Base-by-base conservation (phyloP, 441 rosid species). In the Breynia disticha region DNA sequence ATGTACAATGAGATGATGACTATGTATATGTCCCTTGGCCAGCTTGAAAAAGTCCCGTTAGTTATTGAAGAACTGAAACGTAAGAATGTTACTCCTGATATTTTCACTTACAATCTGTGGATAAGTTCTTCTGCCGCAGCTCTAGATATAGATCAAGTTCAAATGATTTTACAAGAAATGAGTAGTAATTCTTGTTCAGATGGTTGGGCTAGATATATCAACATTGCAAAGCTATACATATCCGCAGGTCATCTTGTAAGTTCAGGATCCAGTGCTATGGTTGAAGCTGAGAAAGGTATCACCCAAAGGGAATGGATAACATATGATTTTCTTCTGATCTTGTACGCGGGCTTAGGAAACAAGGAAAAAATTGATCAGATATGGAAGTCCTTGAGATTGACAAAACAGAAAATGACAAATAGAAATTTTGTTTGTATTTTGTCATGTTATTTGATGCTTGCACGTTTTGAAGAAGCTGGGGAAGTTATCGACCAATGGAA, bases 1-100 rank as follows among this genome's bases (percentile, higher is more conserved):
- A 68, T 69, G 4, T 91, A 80, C 83, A 88, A 91, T 43, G 97
- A 88, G 78, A 80, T 91, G 81, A 88, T 88, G 98, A 84, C 98
- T 48, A 62, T 91, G 19, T 88, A 86, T 70, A 76, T 88, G 79
- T 86, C 95, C 15, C 80, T 82, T 9, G 88, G 97, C 14, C 74
- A 74, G 69, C 73, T 86, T 24, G 95, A 88, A 75, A 86, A 88
- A 76, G 95, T 84, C 19, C 43, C 75, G 7, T 72, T 61, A 16
- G 78, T 79, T 41, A 75, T 88, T 16, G 64, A 77, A 45, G 84
- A 86, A 32, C 44, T 86, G 51, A 88, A 86, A 72, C 48, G 10
- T 39, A 78, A 66, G 62, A 77, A 81, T 41, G 79, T 88, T 69
- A 71, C 74, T 14, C 90, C 65, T 0, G 98, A 91, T 69, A 77